phyloP scores from a whole-genome alignment of 2,329 filamentous ascomycete species.

The Hymenoscyphus linearis region DNA sequence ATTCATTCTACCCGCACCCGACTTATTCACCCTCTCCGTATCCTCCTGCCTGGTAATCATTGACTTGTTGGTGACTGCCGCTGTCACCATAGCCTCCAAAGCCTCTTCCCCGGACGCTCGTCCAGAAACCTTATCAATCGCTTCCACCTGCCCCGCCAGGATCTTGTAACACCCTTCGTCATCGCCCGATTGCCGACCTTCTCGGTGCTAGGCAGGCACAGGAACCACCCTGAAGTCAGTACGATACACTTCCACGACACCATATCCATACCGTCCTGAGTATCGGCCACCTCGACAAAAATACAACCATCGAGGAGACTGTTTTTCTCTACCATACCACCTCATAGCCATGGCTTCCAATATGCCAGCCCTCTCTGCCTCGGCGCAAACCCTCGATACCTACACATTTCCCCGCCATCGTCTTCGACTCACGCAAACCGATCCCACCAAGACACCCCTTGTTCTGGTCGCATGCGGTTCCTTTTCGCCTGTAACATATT shows the following conservation, averaged over 20 bases:
- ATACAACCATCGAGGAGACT: background rate
- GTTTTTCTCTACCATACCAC: background rate
- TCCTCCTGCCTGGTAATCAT: no score
- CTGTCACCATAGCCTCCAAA: background rate
- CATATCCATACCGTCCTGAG: background rate
- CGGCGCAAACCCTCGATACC: slow-evolving; percentile 13
- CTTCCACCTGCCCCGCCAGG: background rate
- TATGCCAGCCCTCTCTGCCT: slow-evolving; percentile 6
- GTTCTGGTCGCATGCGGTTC: slow-evolving; percentile 63
- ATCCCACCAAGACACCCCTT: slow-evolving; percentile 54
- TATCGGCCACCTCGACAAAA: background rate
- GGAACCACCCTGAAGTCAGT: background rate
- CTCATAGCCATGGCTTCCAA: slow-evolving; percentile 9
- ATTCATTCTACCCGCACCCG: background rate
- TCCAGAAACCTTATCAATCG: background rate
- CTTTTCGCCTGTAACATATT: slow-evolving; percentile 70
- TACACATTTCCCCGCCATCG: slow-evolving; percentile 51
- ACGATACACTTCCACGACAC: background rate
- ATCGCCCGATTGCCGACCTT: background rate
- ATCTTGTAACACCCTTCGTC: background rate
- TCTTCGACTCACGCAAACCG: slow-evolving; percentile 49
- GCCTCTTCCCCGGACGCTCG: background rate
- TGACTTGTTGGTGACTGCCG: background rate
- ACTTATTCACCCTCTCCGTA: background rate
- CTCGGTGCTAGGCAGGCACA: background rate